A percentile compares a stretch with the other conserved stretches of the same genome.
Evolutionary conservation across 106 monocot genomes (phyloP).

Genomic region (Triglochin maritima): DNA sequence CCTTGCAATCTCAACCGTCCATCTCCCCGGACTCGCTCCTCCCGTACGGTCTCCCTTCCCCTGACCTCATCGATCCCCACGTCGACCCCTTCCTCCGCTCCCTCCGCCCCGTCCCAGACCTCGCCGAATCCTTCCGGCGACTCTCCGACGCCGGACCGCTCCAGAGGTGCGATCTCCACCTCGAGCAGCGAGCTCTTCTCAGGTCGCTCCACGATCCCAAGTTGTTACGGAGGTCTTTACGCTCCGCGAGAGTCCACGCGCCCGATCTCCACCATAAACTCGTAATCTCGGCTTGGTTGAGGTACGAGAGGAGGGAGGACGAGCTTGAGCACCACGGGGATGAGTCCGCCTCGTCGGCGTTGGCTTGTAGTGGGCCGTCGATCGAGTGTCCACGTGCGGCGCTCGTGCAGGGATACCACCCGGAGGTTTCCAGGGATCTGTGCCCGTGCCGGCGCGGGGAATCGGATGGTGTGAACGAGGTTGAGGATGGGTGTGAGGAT

Average conservation of each 20-base stretch:
- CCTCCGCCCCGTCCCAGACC: constrained; percentile 40
- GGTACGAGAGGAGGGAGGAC: constrained; percentile 84
- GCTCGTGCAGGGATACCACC: constrained; percentile 28
- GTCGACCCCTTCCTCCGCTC: constrained; percentile 74
- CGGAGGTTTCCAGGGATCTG: constrained; percentile 19
- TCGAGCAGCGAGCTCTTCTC: constrained; percentile 53
- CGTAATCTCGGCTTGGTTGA: constrained; percentile 85
- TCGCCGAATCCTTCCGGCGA: constrained; percentile 43
- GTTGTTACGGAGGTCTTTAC: constrained; percentile 52
- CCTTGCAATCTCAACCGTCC: constrained; percentile 21
- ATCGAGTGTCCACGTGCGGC: constrained; percentile 79
- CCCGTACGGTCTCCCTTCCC: constrained; percentile 66
- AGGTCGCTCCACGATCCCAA: constrained; percentile 42
- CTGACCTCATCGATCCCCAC: constrained; percentile 59
- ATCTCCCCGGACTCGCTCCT: constrained; percentile 36
- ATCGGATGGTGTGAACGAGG: background rate
- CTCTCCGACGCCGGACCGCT: constrained; percentile 11
- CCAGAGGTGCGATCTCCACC: constrained; percentile 31
- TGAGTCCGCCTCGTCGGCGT: constrained; percentile 17
- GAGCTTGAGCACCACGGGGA: constrained; percentile 33
- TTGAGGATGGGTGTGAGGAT: background rate
- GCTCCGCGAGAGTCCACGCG: constrained; percentile 70
- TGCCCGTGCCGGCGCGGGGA: constrained; percentile 44
- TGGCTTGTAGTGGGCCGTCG: constrained; percentile 33
- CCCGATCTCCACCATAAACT: constrained; percentile 62